Base-by-base conservation (phyloP, 768 basidiomycete species). In the Termitomyces sp. region DNA sequence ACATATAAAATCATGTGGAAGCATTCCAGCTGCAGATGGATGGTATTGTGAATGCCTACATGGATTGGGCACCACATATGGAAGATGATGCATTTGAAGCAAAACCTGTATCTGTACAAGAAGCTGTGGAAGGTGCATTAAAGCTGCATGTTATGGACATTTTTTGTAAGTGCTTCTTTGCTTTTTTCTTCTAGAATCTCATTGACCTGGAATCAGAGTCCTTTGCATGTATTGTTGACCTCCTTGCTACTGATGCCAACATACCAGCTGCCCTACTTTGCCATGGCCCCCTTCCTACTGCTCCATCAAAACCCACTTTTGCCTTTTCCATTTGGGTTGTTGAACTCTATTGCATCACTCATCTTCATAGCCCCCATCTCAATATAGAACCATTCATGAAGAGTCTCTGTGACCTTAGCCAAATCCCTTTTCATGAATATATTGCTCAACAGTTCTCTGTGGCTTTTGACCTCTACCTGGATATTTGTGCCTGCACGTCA, bases 401-500 rank as follows among this genome's bases (percentile, higher is more conserved):
- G 16, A 39, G 20, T 26, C 50, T 52, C 37, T 52, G 36, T 16
- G 50, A 51, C 36, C 34, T 39, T 8, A 32, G 33, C 16, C 13
- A 36, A 1, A 36, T 51, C 22, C 36, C 50, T 1, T 69, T 62
- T 50, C 34, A 58, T n/a, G 50, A 51, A 4, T 59, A 65, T 46
- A 50, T 69, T 7, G 42, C 55, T 18, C 18, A 60, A 13, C 65
- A 69, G 55, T 71, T 72, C 53, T 56, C 61, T 3, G 66, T 67
- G 1, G 60, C 62, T 24, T 68, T 62, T 48, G 71, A 74, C 43
- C 32, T 72, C 0, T 72, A 69, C 45, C 45, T 69, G 0, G 39
- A 48, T 0, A 59, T 74, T 26, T 59, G 32, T 0, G 32, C 34
- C 1, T 26, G n/a, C 5, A 60, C 66, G 3, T 24, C 64, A 7